Evolutionary conservation across 139 green algal genomes (phyloP).

Genomic region (Volvox reticuliferus): DNA sequence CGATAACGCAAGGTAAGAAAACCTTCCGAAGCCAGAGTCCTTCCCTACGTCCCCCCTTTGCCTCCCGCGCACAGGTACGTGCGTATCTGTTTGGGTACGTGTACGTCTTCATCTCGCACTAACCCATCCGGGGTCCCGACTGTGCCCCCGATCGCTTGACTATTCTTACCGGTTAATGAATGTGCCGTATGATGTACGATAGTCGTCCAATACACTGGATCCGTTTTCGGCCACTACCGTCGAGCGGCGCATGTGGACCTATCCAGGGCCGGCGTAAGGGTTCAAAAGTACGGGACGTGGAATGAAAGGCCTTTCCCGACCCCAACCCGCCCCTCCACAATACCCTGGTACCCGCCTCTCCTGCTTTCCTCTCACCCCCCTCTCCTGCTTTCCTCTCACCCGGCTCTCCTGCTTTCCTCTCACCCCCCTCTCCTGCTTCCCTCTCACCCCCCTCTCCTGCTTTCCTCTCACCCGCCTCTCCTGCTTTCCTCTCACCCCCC

Average conservation of each 20-base stretch:
- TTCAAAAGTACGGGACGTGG: not conserved
- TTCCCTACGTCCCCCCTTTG: no score
- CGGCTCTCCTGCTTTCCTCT: not conserved
- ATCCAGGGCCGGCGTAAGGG: not conserved
- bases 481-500: not conserved
- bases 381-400: no score
- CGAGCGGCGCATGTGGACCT: constrained; percentile 82
- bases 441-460: not conserved
- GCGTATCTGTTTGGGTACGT: no score
- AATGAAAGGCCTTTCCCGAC: not conserved
- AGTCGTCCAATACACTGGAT: constrained; percentile 67
- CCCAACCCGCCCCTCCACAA: no score
- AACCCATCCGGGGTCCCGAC: no score
- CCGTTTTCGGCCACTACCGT: constrained; percentile 82
- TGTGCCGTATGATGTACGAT: constrained; percentile 86
- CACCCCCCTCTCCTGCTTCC: not conserved
- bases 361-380: no score
- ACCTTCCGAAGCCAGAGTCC: no score
- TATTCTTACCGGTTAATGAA: constrained; percentile 71
- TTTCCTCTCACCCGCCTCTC: not conserved
- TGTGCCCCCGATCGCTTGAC: no score
- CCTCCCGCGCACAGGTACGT: no score
- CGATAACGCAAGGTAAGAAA: not conserved
- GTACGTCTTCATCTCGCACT: no score
- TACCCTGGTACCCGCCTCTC: not conserved